Evolutionary conservation across 1,139 yeast genomes (phyloP).

Genomic region (Scheffersomyces insectosa): DNA sequence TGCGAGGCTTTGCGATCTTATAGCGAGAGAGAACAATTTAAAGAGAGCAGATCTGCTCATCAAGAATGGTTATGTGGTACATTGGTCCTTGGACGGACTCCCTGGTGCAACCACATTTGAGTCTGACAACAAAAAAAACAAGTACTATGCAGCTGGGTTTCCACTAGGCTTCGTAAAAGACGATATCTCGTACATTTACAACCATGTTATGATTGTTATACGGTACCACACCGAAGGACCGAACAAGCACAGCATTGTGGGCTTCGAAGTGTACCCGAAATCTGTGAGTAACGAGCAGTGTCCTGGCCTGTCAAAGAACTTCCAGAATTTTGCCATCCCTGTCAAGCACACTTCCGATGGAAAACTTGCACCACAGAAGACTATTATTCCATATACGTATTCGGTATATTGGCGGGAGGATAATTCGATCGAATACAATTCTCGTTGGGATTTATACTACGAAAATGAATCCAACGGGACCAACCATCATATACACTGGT

Average conservation of each 20-base stretch:
- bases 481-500: slow-evolving; percentile 61
- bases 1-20: slow-evolving; percentile 63
- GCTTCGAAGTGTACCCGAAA: slow-evolving; percentile 88
- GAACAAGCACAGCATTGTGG: slow-evolving; percentile 64
- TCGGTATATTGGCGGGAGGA: slow-evolving; percentile 92
- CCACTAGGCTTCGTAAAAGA: slow-evolving; percentile 72
- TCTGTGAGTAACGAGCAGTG: slow-evolving; percentile 68
- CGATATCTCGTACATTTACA: slow-evolving; percentile 62
- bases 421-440: slow-evolving; percentile 59
- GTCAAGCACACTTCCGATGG: slow-evolving; percentile 13
- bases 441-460: slow-evolving; percentile 76
- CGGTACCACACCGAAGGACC: slow-evolving; percentile 61
- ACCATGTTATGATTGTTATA: slow-evolving; percentile 79
- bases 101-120: slow-evolving; percentile 90
- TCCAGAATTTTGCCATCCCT: slow-evolving; percentile 51
- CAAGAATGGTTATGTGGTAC: slow-evolving; percentile 70
- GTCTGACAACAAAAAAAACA: slow-evolving; percentile 54
- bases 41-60: slow-evolving; percentile 62
- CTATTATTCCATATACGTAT: slow-evolving; percentile 72
- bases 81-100: slow-evolving; percentile 81
- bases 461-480: slow-evolving; percentile 51
- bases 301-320: slow-evolving; percentile 67
- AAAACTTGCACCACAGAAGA: slow-evolving; percentile 15
- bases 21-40: slow-evolving; percentile 51
- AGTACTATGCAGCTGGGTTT: slow-evolving; percentile 85